Evolutionary conservation across 257 asterid genomes (phyloP).

Genomic region (Gentiana macrophylla): DNA sequence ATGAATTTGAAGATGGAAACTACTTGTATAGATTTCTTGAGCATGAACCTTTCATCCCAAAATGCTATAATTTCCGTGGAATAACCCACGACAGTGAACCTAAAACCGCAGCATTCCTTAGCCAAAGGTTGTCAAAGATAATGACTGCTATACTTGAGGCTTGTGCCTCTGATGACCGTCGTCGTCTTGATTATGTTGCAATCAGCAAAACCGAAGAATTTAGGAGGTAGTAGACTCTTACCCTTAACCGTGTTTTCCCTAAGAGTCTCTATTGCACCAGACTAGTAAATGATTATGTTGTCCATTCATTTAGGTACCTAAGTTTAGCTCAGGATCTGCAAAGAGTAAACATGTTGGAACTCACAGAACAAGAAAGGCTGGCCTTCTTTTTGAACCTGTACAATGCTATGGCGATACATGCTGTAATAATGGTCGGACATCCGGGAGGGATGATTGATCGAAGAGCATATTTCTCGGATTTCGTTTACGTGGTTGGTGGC

Average conservation of each 20-base stretch:
- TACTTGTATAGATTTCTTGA: constrained; percentile 78
- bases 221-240: constrained; percentile 40
- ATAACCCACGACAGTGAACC: constrained; percentile 57
- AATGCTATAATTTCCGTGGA: constrained; percentile 78
- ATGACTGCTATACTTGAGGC: constrained; percentile 86
- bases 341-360: constrained; percentile 46
- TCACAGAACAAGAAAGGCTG: constrained; percentile 56
- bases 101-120: constrained; percentile 34
- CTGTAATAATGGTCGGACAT: constrained; percentile 68
- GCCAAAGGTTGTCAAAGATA: constrained; percentile 50
- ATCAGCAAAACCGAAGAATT: constrained; percentile 98
- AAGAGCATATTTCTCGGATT: constrained; percentile 65
- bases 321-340: constrained; percentile 67
- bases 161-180: constrained; percentile 60
- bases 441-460: constrained; percentile 87
- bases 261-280: too few species aligned
- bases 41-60: constrained; percentile 74
- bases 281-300: too few species aligned
- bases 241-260: neutral
- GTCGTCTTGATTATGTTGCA: constrained; percentile 51
- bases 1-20: constrained; percentile 82
- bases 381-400: constrained; percentile 83
- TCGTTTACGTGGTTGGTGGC: constrained; percentile 77
- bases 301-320: constrained; percentile 39
- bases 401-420: constrained; percentile 88